Conservation (phyloP, 2,329 filamentous ascomycete species). For the Biscogniauxia mediterranea region DNA sequence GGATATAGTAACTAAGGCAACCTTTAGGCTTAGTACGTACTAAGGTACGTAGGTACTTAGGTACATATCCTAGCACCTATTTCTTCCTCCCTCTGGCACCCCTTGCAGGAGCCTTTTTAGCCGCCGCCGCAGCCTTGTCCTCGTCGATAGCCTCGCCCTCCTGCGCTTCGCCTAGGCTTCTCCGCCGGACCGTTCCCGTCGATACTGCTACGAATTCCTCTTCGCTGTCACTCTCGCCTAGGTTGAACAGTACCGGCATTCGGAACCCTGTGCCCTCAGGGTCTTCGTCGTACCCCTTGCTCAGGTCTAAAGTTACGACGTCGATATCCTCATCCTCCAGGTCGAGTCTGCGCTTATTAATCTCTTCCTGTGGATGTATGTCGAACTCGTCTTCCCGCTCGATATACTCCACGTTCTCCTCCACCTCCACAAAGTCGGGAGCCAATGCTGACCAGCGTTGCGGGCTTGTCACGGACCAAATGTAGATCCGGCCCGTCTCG, state of each 20-base stretch:
- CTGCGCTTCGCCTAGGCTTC: constrained; percentile 73
- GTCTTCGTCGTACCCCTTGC: constrained; percentile 58
- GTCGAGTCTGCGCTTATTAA: constrained; percentile 86
- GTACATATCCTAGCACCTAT: constrained; percentile 12
- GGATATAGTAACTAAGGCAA: too few relatives aligned
- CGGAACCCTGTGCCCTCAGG: constrained; percentile 64
- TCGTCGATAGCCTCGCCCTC: constrained; percentile 55
- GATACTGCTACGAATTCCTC: constrained; percentile 74
- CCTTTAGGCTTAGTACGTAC: too few relatives aligned
- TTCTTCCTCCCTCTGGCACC: constrained; percentile 44
- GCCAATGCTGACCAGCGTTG: constrained; percentile 97
- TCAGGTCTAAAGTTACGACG: constrained; percentile 73
- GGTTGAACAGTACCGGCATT: constrained; percentile 90
- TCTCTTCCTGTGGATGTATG: constrained; percentile 91
- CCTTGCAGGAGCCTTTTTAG: constrained; percentile 34
- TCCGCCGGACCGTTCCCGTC: constrained; percentile 80
- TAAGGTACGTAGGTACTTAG: too few relatives aligned
- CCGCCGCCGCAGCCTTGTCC: constrained; percentile 23
- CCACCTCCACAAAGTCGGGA: constrained; percentile 94
- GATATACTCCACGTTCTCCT: constrained; percentile 96
- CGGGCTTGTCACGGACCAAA: constrained; percentile 93
- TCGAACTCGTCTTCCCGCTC: constrained; percentile 98
- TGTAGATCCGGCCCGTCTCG: constrained; percentile 89
- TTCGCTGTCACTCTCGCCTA: constrained; percentile 92
- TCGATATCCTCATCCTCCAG: constrained; percentile 93